A percentile compares a stretch with the other conserved stretches of the same genome.
phyloP scores from a whole-genome alignment of 768 basidiomycete species.

The Chalciporus sphaerocephalus region DNA sequence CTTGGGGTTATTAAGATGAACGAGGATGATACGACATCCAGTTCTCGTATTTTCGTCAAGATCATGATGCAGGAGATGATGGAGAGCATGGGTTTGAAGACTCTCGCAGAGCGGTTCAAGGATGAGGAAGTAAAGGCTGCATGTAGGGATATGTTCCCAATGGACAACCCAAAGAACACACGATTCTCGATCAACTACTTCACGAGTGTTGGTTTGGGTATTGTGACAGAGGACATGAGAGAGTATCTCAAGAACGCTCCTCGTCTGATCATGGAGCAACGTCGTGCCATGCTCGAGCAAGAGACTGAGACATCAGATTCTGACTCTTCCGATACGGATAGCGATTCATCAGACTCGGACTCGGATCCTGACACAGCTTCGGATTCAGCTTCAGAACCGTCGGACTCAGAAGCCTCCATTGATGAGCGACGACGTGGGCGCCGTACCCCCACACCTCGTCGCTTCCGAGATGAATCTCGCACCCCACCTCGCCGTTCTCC shows the following conservation, averaged over 20 bases:
- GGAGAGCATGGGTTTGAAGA: slow-evolving; percentile 89
- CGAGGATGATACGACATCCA: slow-evolving; percentile 96
- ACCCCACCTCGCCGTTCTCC: slow-evolving; percentile 29
- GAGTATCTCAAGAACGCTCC: slow-evolving; percentile 97
- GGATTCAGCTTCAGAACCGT: slow-evolving; percentile 36
- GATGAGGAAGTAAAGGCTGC: slow-evolving; percentile 75
- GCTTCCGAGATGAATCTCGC: slow-evolving; percentile 32
- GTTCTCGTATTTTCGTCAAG: slow-evolving; percentile 95
- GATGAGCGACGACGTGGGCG: slow-evolving; percentile 26
- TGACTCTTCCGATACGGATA: slow-evolving; percentile 33
- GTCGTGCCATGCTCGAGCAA: slow-evolving; percentile 80
- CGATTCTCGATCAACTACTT: slow-evolving; percentile 97
- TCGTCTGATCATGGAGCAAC: slow-evolving; percentile 88
- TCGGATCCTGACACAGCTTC: slow-evolving; percentile 39
- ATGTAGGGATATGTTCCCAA: slow-evolving; percentile 87
- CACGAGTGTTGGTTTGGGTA: slow-evolving; percentile 88
- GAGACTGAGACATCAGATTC: slow-evolving; percentile 45
- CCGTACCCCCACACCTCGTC: slow-evolving; percentile 30
- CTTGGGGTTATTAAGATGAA: slow-evolving; percentile 86
- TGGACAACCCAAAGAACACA: slow-evolving; percentile 95
- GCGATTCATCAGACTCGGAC: slow-evolving; percentile 27
- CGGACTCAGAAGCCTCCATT: slow-evolving; percentile 36
- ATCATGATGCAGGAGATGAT: slow-evolving; percentile 94
- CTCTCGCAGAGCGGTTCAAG: slow-evolving; percentile 82
- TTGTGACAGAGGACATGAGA: slow-evolving; percentile 92